Evolutionary conservation across 2,329 filamentous ascomycete genomes (phyloP), one percentile per base, ranked within the genome.

Genomic region (Eutypa lata): DNA sequence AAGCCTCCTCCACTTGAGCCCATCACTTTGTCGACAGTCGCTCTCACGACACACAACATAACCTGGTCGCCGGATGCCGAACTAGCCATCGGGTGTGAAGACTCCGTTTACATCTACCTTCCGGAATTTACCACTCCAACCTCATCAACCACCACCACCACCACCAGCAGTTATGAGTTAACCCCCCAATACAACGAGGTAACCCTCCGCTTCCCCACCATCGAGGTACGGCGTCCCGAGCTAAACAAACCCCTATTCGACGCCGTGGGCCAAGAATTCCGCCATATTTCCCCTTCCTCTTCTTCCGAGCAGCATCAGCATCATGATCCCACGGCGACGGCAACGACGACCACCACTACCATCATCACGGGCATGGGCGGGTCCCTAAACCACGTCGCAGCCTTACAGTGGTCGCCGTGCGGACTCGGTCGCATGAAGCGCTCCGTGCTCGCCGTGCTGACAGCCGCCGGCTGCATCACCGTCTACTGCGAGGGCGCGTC

Each of bases 31-130:
- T 68, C 68, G 37, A 72, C 74, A 11, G 68, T 76, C 4, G 75
- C 77, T 18, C 65, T 77, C 54, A 73, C 74, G 26, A 71, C 71
- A 43, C 71, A 74, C 49, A 72, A 73, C 44, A 62, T 77, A 22
- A 59, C 76, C 35, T 84, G 81, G 77, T 84, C 81, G 21, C 77
- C 76, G 55, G 81, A 84, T 50, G 79, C 76, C 22, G 81, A 83
- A 60, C 70, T 84, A 5, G 81, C 81, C 33, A 72, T 83, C 31
- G 77, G 75, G 2, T 77, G 78, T n/a, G 78, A 82, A 55, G 81
- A 84, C 62, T 78, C 76, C 42, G 69, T 83, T 28, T 71, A 77
- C 58, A 65, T 82, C 46, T 80, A 75, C 53, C 62, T 81, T 6
- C 80, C 80, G 4, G 74, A 79, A 43, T 80, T 70, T 52, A 52